Conservation (phyloP, 2,329 filamentous ascomycete species). For the Diaporthe caulivora region DNA sequence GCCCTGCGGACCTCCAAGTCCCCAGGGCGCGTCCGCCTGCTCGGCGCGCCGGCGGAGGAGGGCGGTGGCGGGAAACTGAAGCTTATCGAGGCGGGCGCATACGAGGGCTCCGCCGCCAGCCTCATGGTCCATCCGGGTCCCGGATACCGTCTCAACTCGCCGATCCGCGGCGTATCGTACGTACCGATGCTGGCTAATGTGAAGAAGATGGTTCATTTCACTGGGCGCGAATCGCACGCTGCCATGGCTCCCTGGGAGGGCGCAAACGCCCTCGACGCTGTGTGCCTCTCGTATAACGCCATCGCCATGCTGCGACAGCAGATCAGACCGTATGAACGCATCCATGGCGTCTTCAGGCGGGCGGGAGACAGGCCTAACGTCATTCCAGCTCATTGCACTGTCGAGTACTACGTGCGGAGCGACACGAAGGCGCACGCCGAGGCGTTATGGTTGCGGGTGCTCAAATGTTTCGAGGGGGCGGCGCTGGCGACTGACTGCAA, state of each 20-base stretch:
- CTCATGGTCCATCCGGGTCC: slow-evolving; percentile 54
- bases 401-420: slow-evolving; percentile 59
- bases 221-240: slow-evolving; percentile 60
- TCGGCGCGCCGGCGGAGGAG: slow-evolving; percentile 59
- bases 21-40: slow-evolving; percentile 53
- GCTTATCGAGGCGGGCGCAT: slow-evolving; percentile 51
- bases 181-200: slow-evolving; percentile 48
- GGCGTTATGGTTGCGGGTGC: slow-evolving; percentile 47
- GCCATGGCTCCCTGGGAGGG: slow-evolving; percentile 63
- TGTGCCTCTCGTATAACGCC: slow-evolving; percentile 55
- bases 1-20: slow-evolving; percentile 47
- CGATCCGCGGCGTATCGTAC: slow-evolving; percentile 44
- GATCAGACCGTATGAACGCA: slow-evolving; percentile 58
- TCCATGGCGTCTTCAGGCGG: slow-evolving; percentile 62
- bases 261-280: slow-evolving; percentile 63
- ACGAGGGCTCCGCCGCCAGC: slow-evolving; percentile 51
- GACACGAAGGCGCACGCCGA: slow-evolving; percentile 52
- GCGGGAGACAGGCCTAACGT: slow-evolving; percentile 52
- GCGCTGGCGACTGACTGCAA: slow-evolving; percentile 52
- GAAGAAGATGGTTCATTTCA: slow-evolving; percentile 54
- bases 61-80: slow-evolving; percentile 57
- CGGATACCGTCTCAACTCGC: slow-evolving; percentile 38
- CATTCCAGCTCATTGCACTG: slow-evolving; percentile 53
- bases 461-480: slow-evolving; percentile 50
- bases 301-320: slow-evolving; percentile 64